Conservation (phyloP, 1,284 basidiomycete genomes). For the Puccinia horiana region DNA sequence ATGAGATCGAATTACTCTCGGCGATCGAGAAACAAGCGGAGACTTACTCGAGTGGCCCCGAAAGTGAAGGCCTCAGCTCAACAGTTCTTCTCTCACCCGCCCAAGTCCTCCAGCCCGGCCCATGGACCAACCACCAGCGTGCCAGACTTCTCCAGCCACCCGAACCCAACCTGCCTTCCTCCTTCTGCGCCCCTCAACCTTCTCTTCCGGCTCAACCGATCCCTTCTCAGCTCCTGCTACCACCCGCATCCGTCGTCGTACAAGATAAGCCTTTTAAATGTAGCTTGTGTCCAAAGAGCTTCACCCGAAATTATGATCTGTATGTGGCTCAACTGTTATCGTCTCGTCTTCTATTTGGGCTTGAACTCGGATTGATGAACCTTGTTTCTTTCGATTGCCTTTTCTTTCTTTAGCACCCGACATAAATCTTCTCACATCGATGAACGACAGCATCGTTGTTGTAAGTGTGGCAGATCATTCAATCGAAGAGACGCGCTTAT, state of each 20-base stretch:
- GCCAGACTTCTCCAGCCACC: neutral
- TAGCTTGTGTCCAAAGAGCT: constrained; percentile 39
- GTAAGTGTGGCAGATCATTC: constrained; percentile 37
- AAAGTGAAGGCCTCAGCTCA: neutral
- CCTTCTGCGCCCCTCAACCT: neutral
- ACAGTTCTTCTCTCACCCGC: too few species aligned
- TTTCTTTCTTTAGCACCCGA: constrained; percentile 1
- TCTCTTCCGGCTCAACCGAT: neutral
- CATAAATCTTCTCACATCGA: constrained; percentile 45
- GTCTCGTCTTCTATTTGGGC: neutral
- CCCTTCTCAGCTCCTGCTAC: neutral
- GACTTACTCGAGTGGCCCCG: constrained; percentile 20
- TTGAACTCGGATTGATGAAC: neutral
- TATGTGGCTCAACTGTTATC: neutral
- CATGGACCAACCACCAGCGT: neutral
- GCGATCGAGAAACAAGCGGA: constrained; percentile 40
- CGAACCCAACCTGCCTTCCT: neutral
- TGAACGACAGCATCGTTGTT: constrained; percentile 26
- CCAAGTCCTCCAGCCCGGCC: neutral
- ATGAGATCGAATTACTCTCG: constrained; percentile 22
- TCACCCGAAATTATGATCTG: constrained; percentile 47
- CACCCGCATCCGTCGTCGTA: neutral
- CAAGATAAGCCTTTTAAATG: constrained; percentile 41
- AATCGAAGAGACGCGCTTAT: constrained; percentile 40
- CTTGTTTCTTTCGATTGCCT: neutral